Evolutionary conservation across 169 alveolate species (phyloP).

Genomic region (Eimeria praecox): DNA sequence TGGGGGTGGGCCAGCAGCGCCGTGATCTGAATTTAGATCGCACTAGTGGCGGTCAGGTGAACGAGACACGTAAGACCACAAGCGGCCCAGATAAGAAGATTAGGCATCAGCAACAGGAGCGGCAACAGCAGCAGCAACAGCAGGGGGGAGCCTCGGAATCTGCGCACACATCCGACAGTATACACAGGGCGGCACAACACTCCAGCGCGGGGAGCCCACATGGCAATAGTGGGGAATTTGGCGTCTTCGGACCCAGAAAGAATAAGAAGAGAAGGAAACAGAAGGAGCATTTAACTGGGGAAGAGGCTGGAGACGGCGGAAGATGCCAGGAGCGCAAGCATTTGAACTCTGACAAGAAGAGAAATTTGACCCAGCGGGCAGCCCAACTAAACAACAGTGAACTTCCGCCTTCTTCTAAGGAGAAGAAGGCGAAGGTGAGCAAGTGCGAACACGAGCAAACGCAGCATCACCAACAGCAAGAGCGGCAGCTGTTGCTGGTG

Average conservation of each 20-base stretch:
- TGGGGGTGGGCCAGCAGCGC: neutral
- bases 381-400: neutral
- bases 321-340: neutral
- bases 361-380: neutral
- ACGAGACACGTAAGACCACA: neutral
- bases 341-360: neutral
- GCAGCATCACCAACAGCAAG: neutral
- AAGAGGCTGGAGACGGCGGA: neutral
- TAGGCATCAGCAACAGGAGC: neutral
- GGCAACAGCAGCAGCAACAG: neutral
- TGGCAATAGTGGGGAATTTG: neutral
- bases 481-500: slow-evolving; percentile 9
- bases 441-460: neutral
- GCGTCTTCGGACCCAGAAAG: neutral
- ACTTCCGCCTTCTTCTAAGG: neutral
- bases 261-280: neutral
- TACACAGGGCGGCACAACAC: neutral
- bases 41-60: neutral
- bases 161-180: neutral
- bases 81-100: neutral
- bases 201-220: neutral
- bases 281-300: neutral
- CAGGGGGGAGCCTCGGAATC: neutral
- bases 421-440: neutral
- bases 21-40: neutral